phyloP scores from a whole-genome alignment of 148 eudicot genomes.

The Dysphania ambrosioides region DNA sequence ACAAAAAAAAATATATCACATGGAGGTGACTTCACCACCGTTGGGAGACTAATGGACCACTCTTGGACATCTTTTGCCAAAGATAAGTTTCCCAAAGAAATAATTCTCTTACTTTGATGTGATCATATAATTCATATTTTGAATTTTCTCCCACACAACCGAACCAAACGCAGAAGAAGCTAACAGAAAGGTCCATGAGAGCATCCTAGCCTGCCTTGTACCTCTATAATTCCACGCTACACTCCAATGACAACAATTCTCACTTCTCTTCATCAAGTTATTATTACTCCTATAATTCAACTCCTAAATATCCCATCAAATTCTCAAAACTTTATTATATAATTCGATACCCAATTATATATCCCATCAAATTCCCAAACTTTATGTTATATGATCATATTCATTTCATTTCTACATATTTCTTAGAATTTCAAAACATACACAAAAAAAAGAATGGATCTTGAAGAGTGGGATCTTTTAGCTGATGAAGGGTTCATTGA shows the following conservation, averaged over 20 bases:
- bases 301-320: background rate
- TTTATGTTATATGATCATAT: slow-evolving; percentile 3
- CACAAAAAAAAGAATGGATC: no score
- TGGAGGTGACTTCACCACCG: background rate
- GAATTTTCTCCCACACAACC: slow-evolving; percentile 18
- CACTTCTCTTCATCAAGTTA: background rate
- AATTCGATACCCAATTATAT: no score
- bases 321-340: background rate
- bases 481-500: slow-evolving; percentile 63
- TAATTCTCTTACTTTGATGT: no score
- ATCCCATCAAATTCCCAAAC: no score
- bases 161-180: background rate
- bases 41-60: background rate
- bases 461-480: slow-evolving; percentile 80
- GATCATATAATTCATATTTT: no score
- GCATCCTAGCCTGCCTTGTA: no score
- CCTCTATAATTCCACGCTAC: slow-evolving; percentile 28
- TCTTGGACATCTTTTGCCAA: slow-evolving; percentile 8
- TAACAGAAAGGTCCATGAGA: slow-evolving; percentile 18
- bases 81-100: slow-evolving; percentile 13
- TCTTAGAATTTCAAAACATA: background rate
- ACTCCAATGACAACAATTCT: slow-evolving; percentile 26
- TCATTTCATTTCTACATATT: background rate
- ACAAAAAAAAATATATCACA: no score
- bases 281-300: background rate